phyloP scores from a whole-genome alignment of 2,329 filamentous ascomycete species.

The Dactylellina sp. region DNA sequence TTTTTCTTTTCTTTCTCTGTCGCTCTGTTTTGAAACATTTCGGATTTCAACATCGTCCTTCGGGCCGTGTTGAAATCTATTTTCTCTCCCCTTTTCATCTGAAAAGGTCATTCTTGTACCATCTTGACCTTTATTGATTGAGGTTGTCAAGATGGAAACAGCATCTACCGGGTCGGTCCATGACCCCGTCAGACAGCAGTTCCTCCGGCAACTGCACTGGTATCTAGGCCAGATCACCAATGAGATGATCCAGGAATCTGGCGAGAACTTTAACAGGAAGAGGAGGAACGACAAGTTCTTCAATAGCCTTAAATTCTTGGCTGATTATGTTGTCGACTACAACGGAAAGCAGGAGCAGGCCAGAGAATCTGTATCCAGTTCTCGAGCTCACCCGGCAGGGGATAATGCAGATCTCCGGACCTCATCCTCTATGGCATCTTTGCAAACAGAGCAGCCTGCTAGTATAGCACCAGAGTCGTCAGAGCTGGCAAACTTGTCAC shows the following conservation, averaged over 20 bases:
- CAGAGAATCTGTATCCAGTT: constrained; percentile 33
- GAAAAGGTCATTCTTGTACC: constrained; percentile 18
- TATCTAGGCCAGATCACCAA: constrained; percentile 52
- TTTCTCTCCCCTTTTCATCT: constrained; percentile 15
- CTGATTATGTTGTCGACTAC: constrained; percentile 49
- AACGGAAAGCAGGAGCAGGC: constrained; percentile 43
- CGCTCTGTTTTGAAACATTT: constrained; percentile 43
- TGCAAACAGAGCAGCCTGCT: constrained; percentile 24
- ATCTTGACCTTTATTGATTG: constrained; percentile 45
- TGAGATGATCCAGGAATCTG: constrained; percentile 32
- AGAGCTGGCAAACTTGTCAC: constrained; percentile 40
- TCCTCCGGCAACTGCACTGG: constrained; percentile 45
- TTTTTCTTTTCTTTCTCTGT: constrained; percentile 13
- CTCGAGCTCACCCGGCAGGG: constrained; percentile 16
- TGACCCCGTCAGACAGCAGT: constrained; percentile 53
- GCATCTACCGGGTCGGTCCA: constrained; percentile 33
- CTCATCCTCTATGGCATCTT: constrained; percentile 8
- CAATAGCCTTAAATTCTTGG: constrained; percentile 43
- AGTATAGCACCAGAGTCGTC: constrained; percentile 28
- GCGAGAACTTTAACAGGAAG: constrained; percentile 47
- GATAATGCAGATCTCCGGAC: constrained; percentile 27
- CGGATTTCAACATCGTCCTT: constrained; percentile 53
- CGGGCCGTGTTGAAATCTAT: constrained; percentile 52
- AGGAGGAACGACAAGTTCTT: constrained; percentile 52
- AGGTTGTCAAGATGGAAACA: constrained; percentile 53